Base-by-base conservation (phyloP, 129 eudicot genomes). In the Dittrichia graveolens region DNA sequence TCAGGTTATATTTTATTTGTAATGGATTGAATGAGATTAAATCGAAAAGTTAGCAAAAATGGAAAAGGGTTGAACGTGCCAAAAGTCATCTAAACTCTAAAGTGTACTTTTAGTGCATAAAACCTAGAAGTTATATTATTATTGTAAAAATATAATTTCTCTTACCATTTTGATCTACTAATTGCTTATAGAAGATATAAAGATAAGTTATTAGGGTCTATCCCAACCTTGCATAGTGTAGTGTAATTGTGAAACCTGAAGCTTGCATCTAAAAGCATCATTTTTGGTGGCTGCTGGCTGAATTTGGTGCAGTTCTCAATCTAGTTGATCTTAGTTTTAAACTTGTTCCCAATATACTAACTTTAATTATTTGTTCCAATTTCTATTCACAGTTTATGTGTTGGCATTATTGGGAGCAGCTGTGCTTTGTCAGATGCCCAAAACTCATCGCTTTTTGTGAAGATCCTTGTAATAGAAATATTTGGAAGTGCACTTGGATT, bases 351-450 rank as follows among this genome's bases (percentile, higher is more conserved):
- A 58, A 18, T 71, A 2, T 35, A 43, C 13, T 61, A 71, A 13
- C 49, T 45, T 44, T 4, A 24, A 15, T 34, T 34, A 15, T 53
- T 15, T 34, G 55, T 45, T 54, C n/a, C 42, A 7, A 6, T 19
- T 66, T 39, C 31, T 47, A 8, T 24, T 40, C 6, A 47, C 81
- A 93, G 98, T 61, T 74, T 94, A 48, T 94, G 98, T 75, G 98
- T 94, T 42, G 98, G 98, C 12, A 84, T 94, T 43, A 90, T 94
- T 10, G 98, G 98, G 76, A 94, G 98, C 86, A 94, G 98, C 79
- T 94, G 98, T 76, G 96, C 96, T 2, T 68, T 94, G 57, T 90
- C 98, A 24, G 98, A 94, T 75, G 97, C 98, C 16, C 97, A 94
- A 59, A 94, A 94, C 91, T 94, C 98, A 8, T 73, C 98, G 3